These are phyloP conservation scores for Peronospora farinosa DNA, from an alignment of 352 stramenopile genomes.

Conservation along the genomic window DNA sequence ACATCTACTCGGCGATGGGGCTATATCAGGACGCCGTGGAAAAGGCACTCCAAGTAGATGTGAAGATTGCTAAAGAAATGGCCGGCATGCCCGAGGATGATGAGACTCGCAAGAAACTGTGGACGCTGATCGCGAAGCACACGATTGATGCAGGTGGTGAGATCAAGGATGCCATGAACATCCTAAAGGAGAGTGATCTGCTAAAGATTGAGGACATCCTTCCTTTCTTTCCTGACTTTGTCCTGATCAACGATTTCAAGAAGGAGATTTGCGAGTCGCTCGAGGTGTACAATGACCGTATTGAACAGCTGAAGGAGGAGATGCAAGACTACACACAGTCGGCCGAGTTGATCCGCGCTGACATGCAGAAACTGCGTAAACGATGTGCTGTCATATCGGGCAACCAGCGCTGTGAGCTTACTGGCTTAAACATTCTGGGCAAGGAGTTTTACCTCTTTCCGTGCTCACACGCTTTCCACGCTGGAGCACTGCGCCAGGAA, in stretches of 20 bases:
- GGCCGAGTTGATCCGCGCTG: conserved; percentile 82
- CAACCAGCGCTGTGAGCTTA: conserved; percentile 87
- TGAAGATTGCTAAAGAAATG: conserved; percentile 92
- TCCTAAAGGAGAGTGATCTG: conserved; percentile 81
- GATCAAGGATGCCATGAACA: conserved; percentile 81
- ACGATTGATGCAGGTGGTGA: conserved; percentile 85
- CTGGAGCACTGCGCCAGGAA: conserved; percentile 81
- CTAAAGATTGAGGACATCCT: conserved; percentile 93
- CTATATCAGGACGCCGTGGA: conserved; percentile 90
- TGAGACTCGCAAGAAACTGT: conserved; percentile 88
- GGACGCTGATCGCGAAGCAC: conserved; percentile 90
- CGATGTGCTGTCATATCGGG: conserved; percentile 80
- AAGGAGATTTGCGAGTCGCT: conserved; percentile 91
- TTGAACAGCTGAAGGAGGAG: conserved; percentile 89
- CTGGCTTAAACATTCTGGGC: conserved; percentile 79
- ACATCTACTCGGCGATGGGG: conserved; percentile 92
- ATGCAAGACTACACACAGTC: conserved; percentile 91
- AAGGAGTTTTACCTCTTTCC: conserved; percentile 94
- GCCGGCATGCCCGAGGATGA: conserved; percentile 87
- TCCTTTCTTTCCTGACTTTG: conserved; percentile 92
- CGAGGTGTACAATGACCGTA: conserved; percentile 87
- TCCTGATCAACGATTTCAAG: conserved; percentile 94
- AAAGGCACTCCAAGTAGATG: conserved; percentile 84
- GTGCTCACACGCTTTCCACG: conserved; percentile 91
- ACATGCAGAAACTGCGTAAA: conserved; percentile 87